phyloP scores from a whole-genome alignment of 345 rosid genomes.

The Microthlaspi erraticum region DNA sequence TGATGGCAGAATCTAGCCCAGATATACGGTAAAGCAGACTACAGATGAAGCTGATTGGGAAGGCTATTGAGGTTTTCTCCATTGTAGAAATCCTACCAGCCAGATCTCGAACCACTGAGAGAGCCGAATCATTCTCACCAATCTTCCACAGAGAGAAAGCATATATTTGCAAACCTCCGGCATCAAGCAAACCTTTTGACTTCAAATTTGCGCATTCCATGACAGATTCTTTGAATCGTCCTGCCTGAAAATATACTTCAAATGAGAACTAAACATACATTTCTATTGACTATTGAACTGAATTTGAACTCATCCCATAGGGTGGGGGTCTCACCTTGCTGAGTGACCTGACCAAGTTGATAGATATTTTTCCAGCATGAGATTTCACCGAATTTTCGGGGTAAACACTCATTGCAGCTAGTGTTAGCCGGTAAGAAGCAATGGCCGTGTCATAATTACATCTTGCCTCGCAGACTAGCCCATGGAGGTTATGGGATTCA shows the following conservation, averaged over 20 bases:
- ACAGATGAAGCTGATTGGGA: conserved; percentile 81
- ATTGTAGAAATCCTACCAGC: conserved; percentile 62
- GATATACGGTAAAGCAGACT: conserved; percentile 72
- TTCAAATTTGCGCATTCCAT: conserved; percentile 70
- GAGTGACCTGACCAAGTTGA: conserved; percentile 86
- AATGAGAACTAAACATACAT: conserved; percentile 35
- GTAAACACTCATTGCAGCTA: conserved; percentile 54
- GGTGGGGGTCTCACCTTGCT: conserved; percentile 55
- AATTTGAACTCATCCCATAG: neutral
- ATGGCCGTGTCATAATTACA: conserved; percentile 64
- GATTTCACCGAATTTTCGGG: conserved; percentile 47
- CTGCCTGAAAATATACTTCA: conserved; percentile 34
- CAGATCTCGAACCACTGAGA: conserved; percentile 61
- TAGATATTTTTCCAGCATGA: conserved; percentile 61
- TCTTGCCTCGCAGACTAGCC: conserved; percentile 84
- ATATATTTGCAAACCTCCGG: conserved; percentile 75
- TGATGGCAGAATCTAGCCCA: conserved; percentile 73
- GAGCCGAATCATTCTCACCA: conserved; percentile 72
- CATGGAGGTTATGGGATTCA: conserved; percentile 86
- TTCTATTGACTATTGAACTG: conserved; percentile 43
- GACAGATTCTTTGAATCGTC: conserved; percentile 55
- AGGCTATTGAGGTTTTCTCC: conserved; percentile 62
- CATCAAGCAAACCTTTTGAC: conserved; percentile 74
- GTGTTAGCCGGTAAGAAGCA: conserved; percentile 71
- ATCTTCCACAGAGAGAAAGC: conserved; percentile 84